Conservation (phyloP, 139 green algal species). For the Choricystis sp. region DNA sequence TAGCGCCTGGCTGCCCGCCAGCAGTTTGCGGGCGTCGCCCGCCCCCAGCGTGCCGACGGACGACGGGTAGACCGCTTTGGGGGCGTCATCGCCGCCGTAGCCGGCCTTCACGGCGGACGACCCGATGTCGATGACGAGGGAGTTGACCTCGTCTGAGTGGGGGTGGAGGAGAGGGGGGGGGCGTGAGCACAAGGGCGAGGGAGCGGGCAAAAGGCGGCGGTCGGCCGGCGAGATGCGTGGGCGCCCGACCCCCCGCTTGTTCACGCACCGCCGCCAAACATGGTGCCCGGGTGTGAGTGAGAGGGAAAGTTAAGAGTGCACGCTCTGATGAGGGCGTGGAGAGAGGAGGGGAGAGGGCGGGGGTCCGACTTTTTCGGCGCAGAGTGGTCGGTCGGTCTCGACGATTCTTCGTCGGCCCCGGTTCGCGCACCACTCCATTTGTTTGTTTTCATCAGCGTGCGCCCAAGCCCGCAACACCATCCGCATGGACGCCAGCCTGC, state of each 20-base stretch:
- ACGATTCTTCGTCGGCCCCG: no score
- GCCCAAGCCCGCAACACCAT: not conserved
- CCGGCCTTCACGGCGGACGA: slow-evolving; percentile 61
- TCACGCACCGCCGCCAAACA: not conserved
- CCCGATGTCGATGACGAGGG: slow-evolving; percentile 82
- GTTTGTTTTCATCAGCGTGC: no score
- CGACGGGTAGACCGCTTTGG: slow-evolving; percentile 84
- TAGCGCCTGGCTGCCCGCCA: slow-evolving; percentile 29
- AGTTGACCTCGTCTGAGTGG: slow-evolving; percentile 82
- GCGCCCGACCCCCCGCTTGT: no score
- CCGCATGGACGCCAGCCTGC: not conserved
- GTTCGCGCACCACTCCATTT: no score
- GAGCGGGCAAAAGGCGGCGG: no score
- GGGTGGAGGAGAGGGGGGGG: not conserved
- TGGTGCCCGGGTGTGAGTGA: not conserved
- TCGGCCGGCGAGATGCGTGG: no score
- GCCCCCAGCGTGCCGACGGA: slow-evolving; percentile 6
- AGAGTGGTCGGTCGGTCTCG: no score
- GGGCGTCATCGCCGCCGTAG: slow-evolving; percentile 90
- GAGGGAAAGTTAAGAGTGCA: no score
- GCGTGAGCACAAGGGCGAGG: not conserved
- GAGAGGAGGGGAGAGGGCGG: no score
- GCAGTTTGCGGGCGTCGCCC: slow-evolving; percentile 11
- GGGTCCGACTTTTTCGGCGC: no score
- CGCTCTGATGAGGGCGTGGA: no score